A percentile compares a stretch with the other conserved stretches of the same genome.
phyloP scores from a whole-genome alignment of 805 yeast genomes.

The Kockiozyma suomiensis region DNA sequence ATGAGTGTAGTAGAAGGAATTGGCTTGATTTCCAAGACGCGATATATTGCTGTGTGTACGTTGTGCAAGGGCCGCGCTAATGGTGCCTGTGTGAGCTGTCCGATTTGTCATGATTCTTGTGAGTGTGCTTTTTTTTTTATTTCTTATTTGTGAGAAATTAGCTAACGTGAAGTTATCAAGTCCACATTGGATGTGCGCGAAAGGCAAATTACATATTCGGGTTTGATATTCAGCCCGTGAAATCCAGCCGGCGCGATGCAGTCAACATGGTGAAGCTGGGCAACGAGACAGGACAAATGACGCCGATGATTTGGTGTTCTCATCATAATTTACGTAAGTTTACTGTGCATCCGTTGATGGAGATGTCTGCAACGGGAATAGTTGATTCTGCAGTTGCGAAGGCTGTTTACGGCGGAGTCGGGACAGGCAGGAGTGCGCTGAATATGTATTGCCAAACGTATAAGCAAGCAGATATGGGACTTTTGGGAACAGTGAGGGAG shows the following conservation, averaged over 20 bases:
- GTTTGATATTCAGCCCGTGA: constrained; percentile 48
- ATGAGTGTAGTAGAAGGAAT: constrained; percentile 55
- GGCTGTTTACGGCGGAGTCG: constrained; percentile 1
- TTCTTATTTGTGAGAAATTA: background rate
- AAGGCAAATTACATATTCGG: constrained; percentile 54
- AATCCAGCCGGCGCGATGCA: constrained; percentile 37
- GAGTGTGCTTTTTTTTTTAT: background rate
- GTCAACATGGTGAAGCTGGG: constrained; percentile 31
- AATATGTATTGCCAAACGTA: constrained; percentile 39
- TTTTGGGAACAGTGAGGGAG: constrained; percentile 27
- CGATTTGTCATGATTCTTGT: constrained; percentile 45
- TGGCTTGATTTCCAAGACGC: constrained; percentile 37
- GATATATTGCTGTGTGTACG: constrained; percentile 42
- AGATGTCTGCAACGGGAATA: constrained; percentile 8
- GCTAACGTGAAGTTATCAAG: background rate
- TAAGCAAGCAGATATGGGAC: constrained; percentile 36
- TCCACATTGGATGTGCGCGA: constrained; percentile 65
- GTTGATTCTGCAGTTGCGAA: background rate
- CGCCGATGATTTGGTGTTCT: constrained; percentile 42
- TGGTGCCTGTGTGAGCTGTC: constrained; percentile 57
- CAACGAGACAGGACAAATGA: constrained; percentile 35
- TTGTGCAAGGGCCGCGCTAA: constrained; percentile 52
- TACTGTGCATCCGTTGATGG: constrained; percentile 35
- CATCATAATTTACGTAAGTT: constrained; percentile 35
- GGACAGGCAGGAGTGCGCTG: constrained; percentile 37